Conservation (phyloP, 371 early-diverging fungal species). For the Mucor mucedo region DNA sequence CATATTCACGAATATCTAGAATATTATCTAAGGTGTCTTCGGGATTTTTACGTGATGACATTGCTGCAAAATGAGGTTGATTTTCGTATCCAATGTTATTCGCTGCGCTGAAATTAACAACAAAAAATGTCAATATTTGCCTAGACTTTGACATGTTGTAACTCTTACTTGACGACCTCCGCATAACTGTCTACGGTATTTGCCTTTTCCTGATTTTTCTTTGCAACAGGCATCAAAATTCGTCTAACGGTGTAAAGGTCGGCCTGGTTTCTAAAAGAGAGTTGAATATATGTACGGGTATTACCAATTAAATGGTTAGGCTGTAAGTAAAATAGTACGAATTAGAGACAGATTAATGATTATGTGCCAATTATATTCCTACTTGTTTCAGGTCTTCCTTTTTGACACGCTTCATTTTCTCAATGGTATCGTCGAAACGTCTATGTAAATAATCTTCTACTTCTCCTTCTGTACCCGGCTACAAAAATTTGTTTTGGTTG, state of each 20-base stretch:
- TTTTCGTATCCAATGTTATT: conserved; percentile 40
- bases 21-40: conserved; percentile 64
- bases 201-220: conserved; percentile 70
- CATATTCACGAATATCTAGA: conserved; percentile 92
- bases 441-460: conserved; percentile 88
- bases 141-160: neutral
- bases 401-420: conserved; percentile 65
- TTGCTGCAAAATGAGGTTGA: conserved; percentile 21
- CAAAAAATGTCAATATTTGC: neutral
- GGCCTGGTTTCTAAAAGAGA: conserved; percentile 82
- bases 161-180: conserved; percentile 53
- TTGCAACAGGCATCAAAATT: conserved; percentile 69
- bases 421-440: conserved; percentile 71
- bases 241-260: conserved; percentile 82
- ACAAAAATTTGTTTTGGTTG: conserved; percentile 1
- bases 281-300: conserved; percentile 74
- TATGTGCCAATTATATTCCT: conserved; percentile 9
- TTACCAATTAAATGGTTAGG: conserved; percentile 90
- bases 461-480: conserved; percentile 78
- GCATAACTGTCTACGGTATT: conserved; percentile 67
- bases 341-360: neutral
- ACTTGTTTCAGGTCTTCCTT: conserved; percentile 92
- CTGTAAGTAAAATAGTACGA: conserved; percentile 39
- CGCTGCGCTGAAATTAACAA: conserved; percentile 26
- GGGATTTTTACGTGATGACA: conserved; percentile 42